Evolutionary conservation across 352 stramenopile species (phyloP).

Genomic region (Pythium inflatum): DNA sequence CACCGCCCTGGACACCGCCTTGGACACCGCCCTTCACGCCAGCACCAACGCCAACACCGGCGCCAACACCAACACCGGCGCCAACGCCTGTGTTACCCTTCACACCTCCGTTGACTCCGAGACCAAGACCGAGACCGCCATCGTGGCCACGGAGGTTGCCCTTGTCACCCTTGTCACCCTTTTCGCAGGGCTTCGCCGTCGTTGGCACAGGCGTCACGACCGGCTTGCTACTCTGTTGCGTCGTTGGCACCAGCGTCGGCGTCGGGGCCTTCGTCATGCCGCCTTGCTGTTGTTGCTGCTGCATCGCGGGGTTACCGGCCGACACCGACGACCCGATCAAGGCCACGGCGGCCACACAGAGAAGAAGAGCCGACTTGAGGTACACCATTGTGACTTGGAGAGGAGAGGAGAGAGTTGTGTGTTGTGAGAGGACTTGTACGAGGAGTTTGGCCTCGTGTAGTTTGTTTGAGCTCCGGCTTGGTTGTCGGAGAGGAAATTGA

Average conservation of each 20-base stretch:
- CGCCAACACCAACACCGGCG: not conserved
- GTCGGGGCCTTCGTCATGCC: not conserved
- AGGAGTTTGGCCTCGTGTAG: not conserved
- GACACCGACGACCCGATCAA: not conserved
- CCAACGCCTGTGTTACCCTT: not conserved
- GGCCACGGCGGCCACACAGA: not conserved
- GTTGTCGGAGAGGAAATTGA: conserved; percentile 14
- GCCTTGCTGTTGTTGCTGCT: not conserved
- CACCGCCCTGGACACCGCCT: not conserved
- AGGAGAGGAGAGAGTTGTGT: not conserved
- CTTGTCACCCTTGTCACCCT: no score
- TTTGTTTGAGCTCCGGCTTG: not conserved
- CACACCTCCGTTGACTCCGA: not conserved
- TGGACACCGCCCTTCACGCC: not conserved
- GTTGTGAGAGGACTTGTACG: not conserved
- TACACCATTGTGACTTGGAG: conserved; percentile 2
- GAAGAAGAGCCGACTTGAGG: conserved; percentile 12
- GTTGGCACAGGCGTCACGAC: not conserved
- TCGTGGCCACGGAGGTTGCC: not conserved
- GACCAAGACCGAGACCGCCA: not conserved
- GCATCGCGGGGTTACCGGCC: not conserved
- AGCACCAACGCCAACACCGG: not conserved
- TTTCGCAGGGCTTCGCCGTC: not conserved
- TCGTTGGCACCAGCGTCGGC: not conserved
- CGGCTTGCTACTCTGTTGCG: not conserved